These are phyloP conservation scores for Aspergillus costaricaensis DNA, from an alignment of 2,329 filamentous ascomycete genomes.

Conservation along the genomic window DNA sequence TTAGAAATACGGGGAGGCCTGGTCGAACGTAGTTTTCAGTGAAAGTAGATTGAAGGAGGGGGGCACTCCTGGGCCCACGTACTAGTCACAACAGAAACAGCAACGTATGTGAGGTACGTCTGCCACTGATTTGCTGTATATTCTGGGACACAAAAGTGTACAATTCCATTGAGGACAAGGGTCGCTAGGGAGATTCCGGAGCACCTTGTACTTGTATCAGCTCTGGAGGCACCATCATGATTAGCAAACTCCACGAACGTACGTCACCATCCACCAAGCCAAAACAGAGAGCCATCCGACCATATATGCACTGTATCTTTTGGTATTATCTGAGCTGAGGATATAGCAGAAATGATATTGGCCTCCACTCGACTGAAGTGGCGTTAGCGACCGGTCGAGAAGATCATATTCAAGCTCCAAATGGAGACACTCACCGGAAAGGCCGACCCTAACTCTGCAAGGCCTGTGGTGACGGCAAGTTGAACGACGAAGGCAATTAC, in stretches of 20 bases:
- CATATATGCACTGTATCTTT: conserved; percentile 18
- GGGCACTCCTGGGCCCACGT: neutral
- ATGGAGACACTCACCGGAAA: conserved; percentile 18
- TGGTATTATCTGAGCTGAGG: conserved; percentile 10
- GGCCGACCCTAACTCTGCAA: conserved; percentile 29
- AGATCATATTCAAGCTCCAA: neutral
- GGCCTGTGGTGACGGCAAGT: conserved; percentile 25
- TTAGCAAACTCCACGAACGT: neutral
- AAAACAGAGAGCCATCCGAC: conserved; percentile 25
- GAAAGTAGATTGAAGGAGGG: too few species aligned
- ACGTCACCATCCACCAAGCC: conserved; percentile 20
- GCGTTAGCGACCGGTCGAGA: neutral
- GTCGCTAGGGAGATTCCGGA: conserved; percentile 16
- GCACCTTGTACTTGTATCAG: conserved; percentile 3
- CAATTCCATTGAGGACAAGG: conserved; percentile 13
- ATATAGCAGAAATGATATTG: conserved; percentile 30
- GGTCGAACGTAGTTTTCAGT: neutral
- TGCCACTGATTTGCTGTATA: conserved; percentile 23
- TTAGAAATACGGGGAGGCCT: conserved; percentile 17
- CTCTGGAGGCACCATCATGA: too few species aligned
- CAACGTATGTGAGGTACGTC: conserved; percentile 21
- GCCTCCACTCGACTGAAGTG: conserved; percentile 11
- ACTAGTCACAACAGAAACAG: conserved; percentile 11
- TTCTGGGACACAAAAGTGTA: conserved; percentile 13
- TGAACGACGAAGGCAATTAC: conserved; percentile 24